Base-by-base conservation (phyloP, 352 stramenopile species). In the Elongisporangium anandrum region DNA sequence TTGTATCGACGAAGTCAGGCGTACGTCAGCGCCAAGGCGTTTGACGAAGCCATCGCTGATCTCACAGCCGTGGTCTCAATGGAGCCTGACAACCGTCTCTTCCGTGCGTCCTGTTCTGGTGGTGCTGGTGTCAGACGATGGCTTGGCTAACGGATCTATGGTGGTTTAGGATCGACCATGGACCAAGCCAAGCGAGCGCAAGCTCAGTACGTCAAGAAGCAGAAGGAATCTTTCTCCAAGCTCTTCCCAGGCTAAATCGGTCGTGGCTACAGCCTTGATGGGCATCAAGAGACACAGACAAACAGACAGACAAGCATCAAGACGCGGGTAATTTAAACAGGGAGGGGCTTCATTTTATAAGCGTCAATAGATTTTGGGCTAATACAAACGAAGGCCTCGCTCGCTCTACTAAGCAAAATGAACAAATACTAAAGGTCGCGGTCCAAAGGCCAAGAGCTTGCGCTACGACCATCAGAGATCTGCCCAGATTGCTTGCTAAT, bases 1-100 rank as follows among this genome's bases (percentile, higher is more conserved):
- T 70, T 80, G 12, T 92, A 77, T 64, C 70, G 77, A 24, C 75
- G 82, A 48, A 87, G 81, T 50, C 81, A 92, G 54, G 85, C 79
- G 38, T 81, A 79, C 48, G 48, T 78, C 5, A 58, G 66, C 13
- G 66, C 64, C 20, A 91, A 88, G 53, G 73, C 81, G 51, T 91
- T 87, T 45, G 68, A 81, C 7, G 50, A 78, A 8, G 82, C 80
- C 3, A 52, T 90, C 8, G 53, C 48, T n/a, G 82, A 92, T 66
- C 65, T 92, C 38, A 68, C 67, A 21, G 58, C 56, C 9, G 61
- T 74, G 17, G 24, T 69, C 10, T 34, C 72, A 2, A 29, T 75
- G 8, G 77, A 89, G 20, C 77, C 77, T 0, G 59, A 67, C 19
- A 87, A 64, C 63, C 84, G 72, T 21, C 57, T 84, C 17, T 69